phyloP scores from a whole-genome alignment of 106 monocot species.

The Iris macrosiphon region DNA sequence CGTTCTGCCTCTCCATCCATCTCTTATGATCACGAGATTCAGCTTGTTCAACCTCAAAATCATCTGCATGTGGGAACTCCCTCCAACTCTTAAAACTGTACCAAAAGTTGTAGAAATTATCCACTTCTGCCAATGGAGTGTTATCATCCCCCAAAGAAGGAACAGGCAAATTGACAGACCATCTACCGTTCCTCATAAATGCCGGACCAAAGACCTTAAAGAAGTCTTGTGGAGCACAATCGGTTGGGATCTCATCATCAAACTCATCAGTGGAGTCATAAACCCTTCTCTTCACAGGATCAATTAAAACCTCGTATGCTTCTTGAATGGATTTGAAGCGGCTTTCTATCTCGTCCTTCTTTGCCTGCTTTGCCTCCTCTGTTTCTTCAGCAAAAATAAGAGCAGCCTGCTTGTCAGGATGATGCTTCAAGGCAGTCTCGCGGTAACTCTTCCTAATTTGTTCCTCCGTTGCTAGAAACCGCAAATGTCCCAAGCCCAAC shows the following conservation, averaged over 20 bases:
- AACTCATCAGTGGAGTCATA: constrained; percentile 95
- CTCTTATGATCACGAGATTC: constrained; percentile 85
- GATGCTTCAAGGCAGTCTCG: constrained; percentile 83
- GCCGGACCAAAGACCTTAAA: constrained; percentile 80
- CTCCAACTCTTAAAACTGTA: constrained; percentile 87
- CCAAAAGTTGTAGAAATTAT: constrained; percentile 82
- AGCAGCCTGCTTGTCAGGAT: constrained; percentile 85
- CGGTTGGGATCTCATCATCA: constrained; percentile 82
- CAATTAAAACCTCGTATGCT: constrained; percentile 88
- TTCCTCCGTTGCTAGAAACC: constrained; percentile 88
- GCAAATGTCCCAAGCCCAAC: constrained; percentile 65
- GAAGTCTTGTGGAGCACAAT: constrained; percentile 79
- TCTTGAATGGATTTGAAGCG: constrained; percentile 86
- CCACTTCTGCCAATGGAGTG: constrained; percentile 49
- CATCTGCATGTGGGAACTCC: constrained; percentile 78
- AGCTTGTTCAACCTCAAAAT: constrained; percentile 79
- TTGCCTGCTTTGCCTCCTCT: constrained; percentile 46
- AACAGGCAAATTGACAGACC: constrained; percentile 60
- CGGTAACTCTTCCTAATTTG: constrained; percentile 86
- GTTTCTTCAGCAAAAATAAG: constrained; percentile 70
- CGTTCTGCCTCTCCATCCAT: constrained; percentile 95
- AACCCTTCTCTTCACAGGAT: constrained; percentile 83
- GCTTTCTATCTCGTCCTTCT: constrained; percentile 72
- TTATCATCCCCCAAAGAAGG: constrained; percentile 66
- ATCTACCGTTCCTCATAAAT: constrained; percentile 85